Evolutionary conservation across 768 basidiomycete genomes (phyloP), one percentile per base, ranked within the genome.

Genomic region (Coprinopsis marcescibilis): DNA sequence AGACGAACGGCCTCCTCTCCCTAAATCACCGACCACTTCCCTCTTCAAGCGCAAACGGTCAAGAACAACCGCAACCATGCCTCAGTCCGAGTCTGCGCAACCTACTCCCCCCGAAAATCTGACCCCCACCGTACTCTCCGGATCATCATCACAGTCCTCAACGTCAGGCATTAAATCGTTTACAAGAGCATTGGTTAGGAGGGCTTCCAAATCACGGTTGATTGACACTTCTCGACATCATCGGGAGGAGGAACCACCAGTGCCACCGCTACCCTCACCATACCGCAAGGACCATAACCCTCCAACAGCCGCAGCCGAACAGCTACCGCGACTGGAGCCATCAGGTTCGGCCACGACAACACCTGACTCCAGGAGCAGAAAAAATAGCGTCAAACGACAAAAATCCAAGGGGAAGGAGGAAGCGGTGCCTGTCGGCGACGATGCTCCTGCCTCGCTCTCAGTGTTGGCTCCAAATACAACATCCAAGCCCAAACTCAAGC

Each of bases 41-140:
- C 13, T 51, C 26, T 42, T 47, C 46, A 51, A 46, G 13, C 39
- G 32, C 32, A 51, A 51, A 37, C 45, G 41, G 20, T 51, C 50
- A 34, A 35, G 25, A 25, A 25, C 49, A n/a, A 29, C 20, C 30
- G 24, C 29, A 34, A 33, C 2, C 26, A 15, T 32, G 15, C 3
- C 26, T 14, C 43, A 44, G 14, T 32, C 43, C 15, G 27, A 1
- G 20, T 21, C 15, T 4, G 33, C 40, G 7, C 15, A 30, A 21
- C 34, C 32, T 40, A 42, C 17, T 25, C 35, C 30, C 13, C 14
- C n/a, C 24, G 25, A 29, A 32, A 37, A 24, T 25, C 35, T 20
- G 8, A 13, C 33, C 2, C 23, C 27, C 11, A 32, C 44, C 8
- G 21, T n/a, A 17, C 13, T 38, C 25, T 20, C 43, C 21, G 23